These are phyloP conservation scores for Panicum miliaceum DNA, from an alignment of 176 grass and related monocot genomes.

Conservation along the genomic window DNA sequence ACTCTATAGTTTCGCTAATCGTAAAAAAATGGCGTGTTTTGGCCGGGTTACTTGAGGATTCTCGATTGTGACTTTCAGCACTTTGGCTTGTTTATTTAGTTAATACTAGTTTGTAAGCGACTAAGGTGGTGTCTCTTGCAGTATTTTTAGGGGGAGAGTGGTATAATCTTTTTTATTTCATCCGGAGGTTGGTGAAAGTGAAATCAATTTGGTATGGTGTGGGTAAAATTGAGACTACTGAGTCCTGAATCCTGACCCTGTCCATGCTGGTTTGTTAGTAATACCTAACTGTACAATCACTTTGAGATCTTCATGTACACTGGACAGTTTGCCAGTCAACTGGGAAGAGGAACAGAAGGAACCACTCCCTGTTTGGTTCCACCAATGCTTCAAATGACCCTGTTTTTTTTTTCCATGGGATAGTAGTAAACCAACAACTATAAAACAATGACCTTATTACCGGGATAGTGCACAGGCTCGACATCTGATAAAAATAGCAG, in stretches of 20 bases:
- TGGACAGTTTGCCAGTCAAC: neutral
- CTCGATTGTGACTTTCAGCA: neutral
- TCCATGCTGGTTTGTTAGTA: neutral
- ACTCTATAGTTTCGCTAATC: neutral
- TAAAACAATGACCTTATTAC: neutral
- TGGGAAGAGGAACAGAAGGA: neutral
- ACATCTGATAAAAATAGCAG: neutral
- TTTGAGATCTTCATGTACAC: neutral
- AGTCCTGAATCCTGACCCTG: neutral
- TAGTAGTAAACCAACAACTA: neutral
- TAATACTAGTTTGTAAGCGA: neutral
- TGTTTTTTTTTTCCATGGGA: neutral
- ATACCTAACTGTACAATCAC: neutral
- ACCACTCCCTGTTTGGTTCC: neutral
- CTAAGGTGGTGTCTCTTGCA: neutral
- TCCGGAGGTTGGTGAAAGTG: neutral
- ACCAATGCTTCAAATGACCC: neutral
- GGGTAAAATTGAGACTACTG: neutral
- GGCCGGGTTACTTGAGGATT: neutral
- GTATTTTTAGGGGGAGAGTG: neutral
- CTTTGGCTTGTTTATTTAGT: neutral
- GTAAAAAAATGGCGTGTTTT: slow-evolving; percentile 16
- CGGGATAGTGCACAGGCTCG: neutral
- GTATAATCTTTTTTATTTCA: slow-evolving; percentile 6
- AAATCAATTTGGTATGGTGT: slow-evolving; percentile 1